These are phyloP conservation scores for Prorocentrum cordatum DNA, from an alignment of 169 alveolate species.

Conservation along the genomic window DNA sequence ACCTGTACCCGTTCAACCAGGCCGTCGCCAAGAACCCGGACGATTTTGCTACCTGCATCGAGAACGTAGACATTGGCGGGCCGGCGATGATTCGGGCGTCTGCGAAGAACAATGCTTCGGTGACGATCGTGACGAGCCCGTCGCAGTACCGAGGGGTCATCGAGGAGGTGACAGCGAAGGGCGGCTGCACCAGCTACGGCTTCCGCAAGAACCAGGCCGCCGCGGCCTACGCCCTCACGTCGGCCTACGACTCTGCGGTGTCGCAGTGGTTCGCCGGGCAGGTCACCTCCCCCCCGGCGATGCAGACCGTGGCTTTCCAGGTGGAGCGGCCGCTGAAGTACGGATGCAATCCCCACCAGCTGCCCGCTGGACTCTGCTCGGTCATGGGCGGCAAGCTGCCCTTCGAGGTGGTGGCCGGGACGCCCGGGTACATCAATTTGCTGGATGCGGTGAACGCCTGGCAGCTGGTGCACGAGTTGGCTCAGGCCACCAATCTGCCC, in stretches of 20 bases:
- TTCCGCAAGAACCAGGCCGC: slow-evolving; percentile 70
- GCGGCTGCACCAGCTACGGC: slow-evolving; percentile 21
- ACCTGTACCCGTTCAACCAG: slow-evolving; percentile 71
- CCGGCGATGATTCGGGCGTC: slow-evolving; percentile 73
- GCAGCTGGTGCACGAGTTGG: slow-evolving; percentile 71
- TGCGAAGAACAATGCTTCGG: slow-evolving; percentile 72
- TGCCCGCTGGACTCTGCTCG: slow-evolving; percentile 72
- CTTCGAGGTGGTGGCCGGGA: slow-evolving; percentile 47
- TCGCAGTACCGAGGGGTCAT: slow-evolving; percentile 7
- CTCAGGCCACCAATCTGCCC: slow-evolving; percentile 37
- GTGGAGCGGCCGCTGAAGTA: slow-evolving; percentile 11
- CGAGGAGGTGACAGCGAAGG: neutral
- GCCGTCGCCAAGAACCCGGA: slow-evolving; percentile 26
- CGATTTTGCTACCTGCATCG: slow-evolving; percentile 70
- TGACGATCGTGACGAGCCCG: slow-evolving; percentile 69
- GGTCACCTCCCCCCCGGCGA: slow-evolving; percentile 62
- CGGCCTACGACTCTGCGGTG: slow-evolving; percentile 47
- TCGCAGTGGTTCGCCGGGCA: slow-evolving; percentile 24
- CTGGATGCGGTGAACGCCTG: slow-evolving; percentile 72
- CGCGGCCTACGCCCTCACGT: slow-evolving; percentile 68
- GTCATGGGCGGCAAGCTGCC: slow-evolving; percentile 54
- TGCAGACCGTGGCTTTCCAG: slow-evolving; percentile 17
- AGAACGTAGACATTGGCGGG: slow-evolving; percentile 73
- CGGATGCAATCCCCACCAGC: slow-evolving; percentile 75
- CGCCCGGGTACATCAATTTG: slow-evolving; percentile 73